Evolutionary conservation across 2,329 filamentous ascomycete genomes (phyloP).

Genomic region (Daldinia sp.): DNA sequence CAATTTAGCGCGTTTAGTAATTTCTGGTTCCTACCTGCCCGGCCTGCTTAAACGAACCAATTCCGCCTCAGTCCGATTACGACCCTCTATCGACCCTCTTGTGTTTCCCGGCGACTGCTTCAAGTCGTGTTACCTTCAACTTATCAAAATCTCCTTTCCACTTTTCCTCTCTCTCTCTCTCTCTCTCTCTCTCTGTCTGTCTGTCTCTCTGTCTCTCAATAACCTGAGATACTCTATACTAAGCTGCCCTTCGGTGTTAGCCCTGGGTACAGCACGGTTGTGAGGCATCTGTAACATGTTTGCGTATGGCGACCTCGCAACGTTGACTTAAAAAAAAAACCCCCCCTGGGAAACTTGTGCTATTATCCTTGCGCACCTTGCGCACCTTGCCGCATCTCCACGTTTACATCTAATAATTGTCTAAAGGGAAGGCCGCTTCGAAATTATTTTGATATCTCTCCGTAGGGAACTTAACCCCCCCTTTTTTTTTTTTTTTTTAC

Average conservation of each 20-base stretch:
- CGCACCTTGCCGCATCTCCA: constrained; percentile 21
- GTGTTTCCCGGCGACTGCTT: constrained; percentile 17
- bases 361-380: constrained; percentile 30
- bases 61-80: constrained; percentile 29
- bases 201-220: constrained; percentile 2
- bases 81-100: constrained; percentile 6
- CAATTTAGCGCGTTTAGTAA: constrained; percentile 33
- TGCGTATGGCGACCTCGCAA: constrained; percentile 36
- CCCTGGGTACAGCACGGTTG: constrained; percentile 22
- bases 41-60: constrained; percentile 29
- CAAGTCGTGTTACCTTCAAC: constrained; percentile 25
- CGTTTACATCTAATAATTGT: constrained; percentile 27
- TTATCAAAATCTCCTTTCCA: not conserved
- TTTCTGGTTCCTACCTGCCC: constrained; percentile 22
- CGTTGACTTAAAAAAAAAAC: constrained; percentile 27
- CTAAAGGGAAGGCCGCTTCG: constrained; percentile 20
- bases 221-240: constrained; percentile 4
- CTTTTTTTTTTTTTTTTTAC: not conserved
- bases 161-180: not conserved
- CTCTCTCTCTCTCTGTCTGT: not conserved
- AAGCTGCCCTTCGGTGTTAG: constrained; percentile 16
- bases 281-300: constrained; percentile 33
- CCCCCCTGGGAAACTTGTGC: constrained; percentile 26
- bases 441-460: constrained; percentile 12
- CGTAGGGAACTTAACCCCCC: not conserved